phyloP scores from a whole-genome alignment of 2,329 filamentous ascomycete genomes.

The Colletotrichum melonis region DNA sequence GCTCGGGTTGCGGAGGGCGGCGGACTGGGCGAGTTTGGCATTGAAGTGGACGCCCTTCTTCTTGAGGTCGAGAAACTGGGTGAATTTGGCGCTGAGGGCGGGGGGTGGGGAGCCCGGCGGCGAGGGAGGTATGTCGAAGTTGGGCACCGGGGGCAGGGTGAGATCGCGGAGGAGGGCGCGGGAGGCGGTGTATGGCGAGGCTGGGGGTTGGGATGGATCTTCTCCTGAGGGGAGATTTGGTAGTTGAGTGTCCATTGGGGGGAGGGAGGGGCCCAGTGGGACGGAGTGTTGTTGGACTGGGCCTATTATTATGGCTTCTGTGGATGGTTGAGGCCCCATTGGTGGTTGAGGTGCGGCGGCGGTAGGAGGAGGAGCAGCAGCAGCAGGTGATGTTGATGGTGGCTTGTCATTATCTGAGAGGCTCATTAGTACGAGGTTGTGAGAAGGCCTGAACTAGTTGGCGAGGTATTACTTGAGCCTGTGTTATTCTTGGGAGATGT shows the following conservation, averaged over 20 bases:
- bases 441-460: too few species aligned
- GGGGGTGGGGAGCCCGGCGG: constrained; percentile 71
- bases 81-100: constrained; percentile 73
- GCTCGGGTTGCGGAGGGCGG: constrained; percentile 77
- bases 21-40: constrained; percentile 73
- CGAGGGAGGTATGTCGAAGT: constrained; percentile 82
- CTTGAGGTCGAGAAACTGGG: constrained; percentile 82
- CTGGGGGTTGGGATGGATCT: constrained; percentile 44
- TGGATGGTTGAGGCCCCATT: background rate
- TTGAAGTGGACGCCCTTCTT: constrained; percentile 84
- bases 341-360: background rate
- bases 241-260: constrained; percentile 41
- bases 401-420: background rate
- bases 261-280: constrained; percentile 54
- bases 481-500: background rate
- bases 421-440: background rate
- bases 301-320: constrained; percentile 39
- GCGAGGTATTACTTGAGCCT: background rate
- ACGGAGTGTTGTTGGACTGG: constrained; percentile 45
- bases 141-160: constrained; percentile 77
- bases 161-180: constrained; percentile 76
- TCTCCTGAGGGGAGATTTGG: constrained; percentile 29
- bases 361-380: background rate
- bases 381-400: constrained; percentile 1
- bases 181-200: constrained; percentile 76